Conservation (phyloP, 257 asterid genomes). For the Anisodus acutangulus region DNA sequence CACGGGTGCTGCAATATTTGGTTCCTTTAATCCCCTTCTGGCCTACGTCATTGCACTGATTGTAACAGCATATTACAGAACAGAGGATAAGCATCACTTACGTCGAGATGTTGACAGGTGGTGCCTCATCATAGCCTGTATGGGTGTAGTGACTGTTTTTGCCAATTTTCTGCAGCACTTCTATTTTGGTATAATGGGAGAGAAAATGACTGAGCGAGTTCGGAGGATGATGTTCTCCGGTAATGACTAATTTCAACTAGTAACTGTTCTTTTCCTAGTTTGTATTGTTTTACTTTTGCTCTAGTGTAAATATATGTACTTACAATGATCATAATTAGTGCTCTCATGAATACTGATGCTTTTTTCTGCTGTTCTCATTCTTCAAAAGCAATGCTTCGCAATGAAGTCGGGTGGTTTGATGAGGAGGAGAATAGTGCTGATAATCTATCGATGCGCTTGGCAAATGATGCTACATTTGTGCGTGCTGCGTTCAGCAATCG, state of each 20-base stretch:
- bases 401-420: constrained; percentile 99
- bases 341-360: constrained; percentile 25
- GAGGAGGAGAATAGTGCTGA: constrained; percentile 98
- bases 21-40: constrained; percentile 92
- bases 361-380: constrained; percentile 26
- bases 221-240: constrained; percentile 99
- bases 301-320: background rate
- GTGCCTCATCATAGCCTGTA: constrained; percentile 93
- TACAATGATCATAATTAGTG: background rate
- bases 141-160: constrained; percentile 93
- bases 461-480: constrained; percentile 99
- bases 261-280: constrained; percentile 21
- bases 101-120: constrained; percentile 78
- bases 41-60: constrained; percentile 91
- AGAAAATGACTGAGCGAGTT: constrained; percentile 99
- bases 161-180: constrained; percentile 99
- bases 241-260: constrained; percentile 36
- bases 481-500: constrained; percentile 99
- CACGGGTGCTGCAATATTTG: constrained; percentile 95
- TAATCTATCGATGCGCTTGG: constrained; percentile 96
- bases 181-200: constrained; percentile 99
- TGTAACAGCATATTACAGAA: constrained; percentile 78
- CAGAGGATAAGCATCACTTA: constrained; percentile 56
- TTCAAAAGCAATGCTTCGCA: constrained; percentile 93
- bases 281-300: constrained; percentile 6